These are phyloP conservation scores for Fusarium hainanense DNA, from an alignment of 2,329 filamentous ascomycete genomes.

Conservation along the genomic window DNA sequence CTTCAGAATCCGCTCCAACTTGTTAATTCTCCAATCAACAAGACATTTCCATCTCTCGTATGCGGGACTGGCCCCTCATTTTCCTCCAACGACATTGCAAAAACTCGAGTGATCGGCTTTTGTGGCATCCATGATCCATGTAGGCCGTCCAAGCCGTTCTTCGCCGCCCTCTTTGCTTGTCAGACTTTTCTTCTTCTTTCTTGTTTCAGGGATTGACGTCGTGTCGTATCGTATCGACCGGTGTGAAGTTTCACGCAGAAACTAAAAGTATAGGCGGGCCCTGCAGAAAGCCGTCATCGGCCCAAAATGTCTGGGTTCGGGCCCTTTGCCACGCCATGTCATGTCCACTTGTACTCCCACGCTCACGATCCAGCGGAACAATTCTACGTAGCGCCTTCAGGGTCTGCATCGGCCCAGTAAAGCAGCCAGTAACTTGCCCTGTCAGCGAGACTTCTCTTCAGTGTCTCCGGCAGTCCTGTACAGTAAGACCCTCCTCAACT, in stretches of 20 bases:
- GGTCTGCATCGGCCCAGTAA: conserved; percentile 23
- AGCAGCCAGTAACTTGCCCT: neutral
- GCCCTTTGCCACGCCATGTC: conserved; percentile 4
- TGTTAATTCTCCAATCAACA: conserved; percentile 31
- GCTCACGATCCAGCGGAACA: conserved; percentile 19
- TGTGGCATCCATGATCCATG: conserved; percentile 26
- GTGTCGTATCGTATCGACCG: conserved; percentile 18
- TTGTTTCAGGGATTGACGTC: conserved; percentile 18
- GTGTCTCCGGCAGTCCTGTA: conserved; percentile 12
- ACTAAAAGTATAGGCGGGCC: conserved; percentile 4
- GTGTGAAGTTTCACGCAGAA: conserved; percentile 13
- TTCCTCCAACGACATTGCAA: conserved; percentile 27
- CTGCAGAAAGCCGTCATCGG: conserved; percentile 39
- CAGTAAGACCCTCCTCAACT: conserved; percentile 20
- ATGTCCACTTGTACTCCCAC: neutral
- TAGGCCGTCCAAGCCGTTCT: conserved; percentile 23
- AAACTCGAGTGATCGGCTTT: conserved; percentile 32
- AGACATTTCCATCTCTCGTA: conserved; percentile 1
- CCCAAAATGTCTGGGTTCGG: conserved; percentile 20
- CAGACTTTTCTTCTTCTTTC: conserved; percentile 20
- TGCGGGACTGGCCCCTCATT: conserved; percentile 27
- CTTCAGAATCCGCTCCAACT: conserved; percentile 15
- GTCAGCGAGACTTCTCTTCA: neutral
- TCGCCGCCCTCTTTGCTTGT: conserved; percentile 16
- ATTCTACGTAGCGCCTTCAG: conserved; percentile 29